Evolutionary conservation across 495 filamentous ascomycete species (phyloP).

Genomic region (Aspergillus hancockii): DNA sequence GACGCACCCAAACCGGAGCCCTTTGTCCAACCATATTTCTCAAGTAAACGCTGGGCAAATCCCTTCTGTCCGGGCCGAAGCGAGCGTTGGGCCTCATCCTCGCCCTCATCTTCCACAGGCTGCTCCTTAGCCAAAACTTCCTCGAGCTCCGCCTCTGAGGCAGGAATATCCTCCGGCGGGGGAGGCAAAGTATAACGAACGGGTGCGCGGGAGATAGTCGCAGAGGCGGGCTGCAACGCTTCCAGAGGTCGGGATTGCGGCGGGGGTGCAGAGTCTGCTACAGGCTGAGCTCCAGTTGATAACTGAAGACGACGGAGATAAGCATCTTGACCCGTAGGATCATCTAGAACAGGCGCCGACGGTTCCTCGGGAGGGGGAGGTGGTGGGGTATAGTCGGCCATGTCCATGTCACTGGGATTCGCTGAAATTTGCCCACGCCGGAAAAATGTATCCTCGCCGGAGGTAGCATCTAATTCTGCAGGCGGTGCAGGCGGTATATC

Average conservation of each 20-base stretch:
- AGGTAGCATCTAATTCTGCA: constrained; percentile 51
- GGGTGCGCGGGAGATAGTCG: constrained; percentile 80
- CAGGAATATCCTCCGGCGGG: constrained; percentile 56
- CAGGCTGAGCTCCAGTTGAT: constrained; percentile 24
- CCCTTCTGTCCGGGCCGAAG: constrained; percentile 76
- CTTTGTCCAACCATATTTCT: constrained; percentile 89
- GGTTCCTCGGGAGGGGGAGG: constrained; percentile 43
- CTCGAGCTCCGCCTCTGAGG: constrained; percentile 56
- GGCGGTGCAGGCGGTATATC: constrained; percentile 38
- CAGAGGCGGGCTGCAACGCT: constrained; percentile 41
- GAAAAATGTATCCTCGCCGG: constrained; percentile 72
- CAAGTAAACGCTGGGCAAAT: constrained; percentile 83
- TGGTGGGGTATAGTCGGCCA: constrained; percentile 20
- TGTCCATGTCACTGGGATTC: constrained; percentile 10
- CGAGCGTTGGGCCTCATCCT: constrained; percentile 58
- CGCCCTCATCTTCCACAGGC: constrained; percentile 43
- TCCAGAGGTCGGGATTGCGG: constrained; percentile 39
- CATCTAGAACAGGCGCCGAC: constrained; percentile 44
- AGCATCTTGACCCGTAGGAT: constrained; percentile 66
- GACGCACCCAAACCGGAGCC: constrained; percentile 84
- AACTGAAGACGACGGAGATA: constrained; percentile 63
- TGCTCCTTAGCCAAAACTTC: constrained; percentile 54
- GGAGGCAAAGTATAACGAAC: constrained; percentile 77
- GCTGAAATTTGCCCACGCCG: constrained; percentile 57
- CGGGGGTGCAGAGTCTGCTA: constrained; percentile 35